A percentile compares a stretch with the other conserved stretches of the same genome.
Evolutionary conservation across 2,329 filamentous ascomycete species (phyloP).

Genomic region (Lachnellula willkommii): DNA sequence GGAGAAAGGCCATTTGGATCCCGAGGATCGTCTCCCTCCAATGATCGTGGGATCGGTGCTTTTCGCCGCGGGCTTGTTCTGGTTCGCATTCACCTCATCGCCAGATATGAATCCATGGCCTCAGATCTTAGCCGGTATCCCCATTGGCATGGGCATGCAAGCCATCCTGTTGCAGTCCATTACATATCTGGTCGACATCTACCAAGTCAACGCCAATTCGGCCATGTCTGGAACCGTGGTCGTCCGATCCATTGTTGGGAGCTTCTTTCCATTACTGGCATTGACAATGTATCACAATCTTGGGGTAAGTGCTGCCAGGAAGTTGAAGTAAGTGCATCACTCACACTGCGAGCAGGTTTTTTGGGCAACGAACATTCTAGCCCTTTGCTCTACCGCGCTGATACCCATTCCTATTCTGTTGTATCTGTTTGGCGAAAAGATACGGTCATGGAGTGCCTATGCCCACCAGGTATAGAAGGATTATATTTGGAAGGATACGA

Average conservation of each 20-base stretch:
- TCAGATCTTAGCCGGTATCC: background rate
- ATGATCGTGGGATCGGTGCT: conserved; percentile 55
- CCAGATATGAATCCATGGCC: conserved; percentile 38
- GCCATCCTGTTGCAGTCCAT: background rate
- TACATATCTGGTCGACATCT: background rate
- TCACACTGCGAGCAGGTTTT: conserved; percentile 33
- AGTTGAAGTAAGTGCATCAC: no score
- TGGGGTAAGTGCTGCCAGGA: conserved; percentile 40
- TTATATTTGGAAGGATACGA: no score
- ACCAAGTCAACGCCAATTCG: background rate
- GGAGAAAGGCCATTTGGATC: no score
- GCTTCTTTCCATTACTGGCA: conserved; percentile 16
- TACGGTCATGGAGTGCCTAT: conserved; percentile 30
- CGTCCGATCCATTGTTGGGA: background rate
- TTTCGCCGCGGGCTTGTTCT: conserved; percentile 69
- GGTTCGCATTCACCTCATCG: conserved; percentile 79
- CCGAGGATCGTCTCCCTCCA: conserved; percentile 40
- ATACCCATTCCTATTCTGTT: conserved; percentile 74
- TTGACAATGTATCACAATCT: conserved; percentile 49
- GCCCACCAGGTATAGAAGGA: no score
- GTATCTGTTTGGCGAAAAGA: conserved; percentile 53
- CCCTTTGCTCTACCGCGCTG: conserved; percentile 62
- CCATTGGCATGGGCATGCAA: background rate
- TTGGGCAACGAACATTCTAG: conserved; percentile 70
- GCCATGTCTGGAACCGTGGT: background rate